Evolutionary conservation across 1,139 yeast genomes (phyloP).

Genomic region (Keqinozyma sinolaborantium): DNA sequence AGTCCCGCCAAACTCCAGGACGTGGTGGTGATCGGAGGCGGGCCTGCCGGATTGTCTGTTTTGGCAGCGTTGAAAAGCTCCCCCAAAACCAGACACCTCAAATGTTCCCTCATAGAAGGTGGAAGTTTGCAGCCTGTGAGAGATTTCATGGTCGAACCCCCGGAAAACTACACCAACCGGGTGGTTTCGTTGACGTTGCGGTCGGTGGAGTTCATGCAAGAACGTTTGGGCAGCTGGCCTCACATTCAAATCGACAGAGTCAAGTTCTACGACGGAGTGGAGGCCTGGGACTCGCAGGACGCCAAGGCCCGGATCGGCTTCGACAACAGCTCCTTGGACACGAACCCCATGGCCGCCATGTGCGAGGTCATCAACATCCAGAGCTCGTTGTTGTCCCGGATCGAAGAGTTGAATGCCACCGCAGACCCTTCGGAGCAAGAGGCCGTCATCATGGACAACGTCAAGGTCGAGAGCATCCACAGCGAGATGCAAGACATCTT

Average conservation of each 20-base stretch:
- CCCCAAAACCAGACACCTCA: slow-evolving; percentile 54
- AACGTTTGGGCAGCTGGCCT: slow-evolving; percentile 72
- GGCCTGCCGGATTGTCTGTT: slow-evolving; percentile 92
- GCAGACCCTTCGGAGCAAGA: slow-evolving; percentile 21
- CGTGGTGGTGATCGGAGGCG: slow-evolving; percentile 91
- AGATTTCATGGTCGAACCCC: slow-evolving; percentile 51
- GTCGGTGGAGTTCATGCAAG: slow-evolving; percentile 61
- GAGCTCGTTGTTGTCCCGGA: slow-evolving; percentile 54
- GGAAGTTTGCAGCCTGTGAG: slow-evolving; percentile 53
- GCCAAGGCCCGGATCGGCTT: slow-evolving; percentile 64
- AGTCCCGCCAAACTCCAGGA: slow-evolving; percentile 42
- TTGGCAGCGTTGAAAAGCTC: slow-evolving; percentile 75
- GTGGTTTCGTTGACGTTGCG: slow-evolving; percentile 85
- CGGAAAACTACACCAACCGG: slow-evolving; percentile 66
- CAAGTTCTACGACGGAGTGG: slow-evolving; percentile 74
- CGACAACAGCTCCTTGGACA: slow-evolving; percentile 50
- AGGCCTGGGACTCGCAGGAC: slow-evolving; percentile 80
- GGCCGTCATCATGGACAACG: slow-evolving; percentile 55
- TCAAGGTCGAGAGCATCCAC: slow-evolving; percentile 56
- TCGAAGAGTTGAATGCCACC: slow-evolving; percentile 45
- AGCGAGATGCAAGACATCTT: neutral
- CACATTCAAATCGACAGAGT: slow-evolving; percentile 65
- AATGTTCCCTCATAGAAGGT: slow-evolving; percentile 74
- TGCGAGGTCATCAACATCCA: slow-evolving; percentile 85
- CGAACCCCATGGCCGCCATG: slow-evolving; percentile 66